These are phyloP conservation scores for Alternaria triticina DNA, from an alignment of 2,329 filamentous ascomycete species.

Conservation along the genomic window DNA sequence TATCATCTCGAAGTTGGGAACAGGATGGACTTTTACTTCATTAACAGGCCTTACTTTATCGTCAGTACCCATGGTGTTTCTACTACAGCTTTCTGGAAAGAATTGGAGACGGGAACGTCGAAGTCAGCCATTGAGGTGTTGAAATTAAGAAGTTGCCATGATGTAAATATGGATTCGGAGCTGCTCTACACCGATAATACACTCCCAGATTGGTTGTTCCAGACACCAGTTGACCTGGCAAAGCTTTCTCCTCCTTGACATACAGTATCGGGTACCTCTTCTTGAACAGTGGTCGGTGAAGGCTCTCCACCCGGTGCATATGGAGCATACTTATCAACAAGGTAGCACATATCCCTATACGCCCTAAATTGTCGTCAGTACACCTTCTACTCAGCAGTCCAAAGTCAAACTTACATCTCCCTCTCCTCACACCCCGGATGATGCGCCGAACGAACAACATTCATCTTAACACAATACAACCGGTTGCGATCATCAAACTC, in stretches of 20 bases:
- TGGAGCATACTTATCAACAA: not conserved
- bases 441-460: not conserved
- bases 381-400: too few species aligned
- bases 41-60: not conserved
- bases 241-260: not conserved
- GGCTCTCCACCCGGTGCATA: not conserved
- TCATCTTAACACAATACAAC: not conserved
- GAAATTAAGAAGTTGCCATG: too few species aligned
- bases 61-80: not conserved
- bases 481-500: not conserved
- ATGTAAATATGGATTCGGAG: too few species aligned
- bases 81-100: not conserved
- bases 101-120: not conserved
- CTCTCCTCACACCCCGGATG: not conserved
- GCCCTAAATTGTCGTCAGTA: not conserved
- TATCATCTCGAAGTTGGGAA: not conserved
- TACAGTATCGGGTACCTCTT: not conserved
- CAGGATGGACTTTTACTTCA: not conserved
- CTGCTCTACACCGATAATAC: not conserved
- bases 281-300: not conserved
- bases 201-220: fast-evolving
- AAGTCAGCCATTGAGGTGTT: not conserved
- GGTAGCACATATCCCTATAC: not conserved
- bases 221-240: not conserved
- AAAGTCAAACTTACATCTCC: too few species aligned